phyloP scores from a whole-genome alignment of 176 grass and related monocot genomes.

The Eleusine coracana region DNA sequence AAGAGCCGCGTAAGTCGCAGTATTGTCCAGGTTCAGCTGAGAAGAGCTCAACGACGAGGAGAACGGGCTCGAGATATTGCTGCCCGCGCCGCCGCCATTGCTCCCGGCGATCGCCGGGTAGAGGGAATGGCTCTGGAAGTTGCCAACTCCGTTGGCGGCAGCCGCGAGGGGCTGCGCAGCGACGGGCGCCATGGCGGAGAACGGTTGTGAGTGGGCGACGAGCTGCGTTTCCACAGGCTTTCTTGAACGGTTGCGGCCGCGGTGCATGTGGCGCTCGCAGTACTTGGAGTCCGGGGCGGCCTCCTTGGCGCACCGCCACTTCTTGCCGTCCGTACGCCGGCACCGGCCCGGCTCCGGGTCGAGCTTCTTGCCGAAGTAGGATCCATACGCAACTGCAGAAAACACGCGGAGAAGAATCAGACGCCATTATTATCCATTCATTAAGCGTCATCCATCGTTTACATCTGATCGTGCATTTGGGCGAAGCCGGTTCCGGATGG shows the following conservation, averaged over 20 bases:
- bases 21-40: slow-evolving; percentile 51
- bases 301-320: slow-evolving; percentile 95
- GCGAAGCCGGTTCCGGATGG: neutral
- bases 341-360: slow-evolving; percentile 89
- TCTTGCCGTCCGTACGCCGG: slow-evolving; percentile 94
- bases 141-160: slow-evolving; percentile 26
- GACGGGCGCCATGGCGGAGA: neutral
- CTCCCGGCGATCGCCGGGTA: slow-evolving; percentile 47
- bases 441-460: neutral
- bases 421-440: neutral
- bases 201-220: slow-evolving; percentile 43
- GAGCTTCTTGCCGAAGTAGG: slow-evolving; percentile 78
- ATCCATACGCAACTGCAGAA: slow-evolving; percentile 62
- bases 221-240: slow-evolving; percentile 98
- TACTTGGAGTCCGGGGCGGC: slow-evolving; percentile 91
- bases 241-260: slow-evolving; percentile 96
- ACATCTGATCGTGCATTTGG: slow-evolving; percentile 6
- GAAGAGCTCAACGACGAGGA: slow-evolving; percentile 41
- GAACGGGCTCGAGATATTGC: slow-evolving; percentile 38
- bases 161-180: slow-evolving; percentile 12
- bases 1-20: slow-evolving; percentile 40
- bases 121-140: slow-evolving; percentile 55
- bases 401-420: neutral
- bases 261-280: slow-evolving; percentile 98
- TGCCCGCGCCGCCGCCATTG: slow-evolving; percentile 37